phyloP scores from a whole-genome alignment of 1,284 basidiomycete genomes.

The Papiliotrema terrestris region DNA sequence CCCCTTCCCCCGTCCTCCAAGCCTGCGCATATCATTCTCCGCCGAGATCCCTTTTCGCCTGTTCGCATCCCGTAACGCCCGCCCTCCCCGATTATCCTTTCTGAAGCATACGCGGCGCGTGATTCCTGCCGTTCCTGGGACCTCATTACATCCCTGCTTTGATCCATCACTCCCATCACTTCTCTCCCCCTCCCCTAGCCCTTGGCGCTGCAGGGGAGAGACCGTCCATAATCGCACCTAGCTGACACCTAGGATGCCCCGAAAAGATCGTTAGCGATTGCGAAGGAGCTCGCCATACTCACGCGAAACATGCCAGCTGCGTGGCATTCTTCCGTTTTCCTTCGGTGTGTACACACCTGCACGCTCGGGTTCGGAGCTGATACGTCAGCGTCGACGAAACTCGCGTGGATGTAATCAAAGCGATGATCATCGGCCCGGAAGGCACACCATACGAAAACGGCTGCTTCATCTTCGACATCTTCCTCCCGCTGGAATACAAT shows the following conservation, averaged over 20 bases:
- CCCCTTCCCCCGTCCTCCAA: no score
- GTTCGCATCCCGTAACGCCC: no score
- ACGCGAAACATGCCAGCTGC: conserved; percentile 83
- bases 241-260: conserved; percentile 72
- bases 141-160: no score
- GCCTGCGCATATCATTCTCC: no score
- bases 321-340: conserved; percentile 85
- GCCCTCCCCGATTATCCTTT: no score
- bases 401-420: conserved; percentile 85
- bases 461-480: conserved; percentile 74
- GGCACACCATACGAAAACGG: conserved; percentile 73
- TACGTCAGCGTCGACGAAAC: conserved; percentile 53
- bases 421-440: conserved; percentile 79
- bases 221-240: conserved; percentile 49
- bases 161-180: no score
- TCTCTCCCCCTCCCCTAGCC: no score
- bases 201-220: no score
- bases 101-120: no score
- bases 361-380: not conserved
- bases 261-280: conserved; percentile 81
- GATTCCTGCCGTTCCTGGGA: no score
- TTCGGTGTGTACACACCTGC: conserved; percentile 46
- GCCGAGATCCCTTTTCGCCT: no score
- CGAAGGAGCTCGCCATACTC: conserved; percentile 84
- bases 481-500: conserved; percentile 58